Evolutionary conservation across 441 rosid genomes (phyloP), one percentile per base, ranked within the genome.

Genomic region (Croton setiger): DNA sequence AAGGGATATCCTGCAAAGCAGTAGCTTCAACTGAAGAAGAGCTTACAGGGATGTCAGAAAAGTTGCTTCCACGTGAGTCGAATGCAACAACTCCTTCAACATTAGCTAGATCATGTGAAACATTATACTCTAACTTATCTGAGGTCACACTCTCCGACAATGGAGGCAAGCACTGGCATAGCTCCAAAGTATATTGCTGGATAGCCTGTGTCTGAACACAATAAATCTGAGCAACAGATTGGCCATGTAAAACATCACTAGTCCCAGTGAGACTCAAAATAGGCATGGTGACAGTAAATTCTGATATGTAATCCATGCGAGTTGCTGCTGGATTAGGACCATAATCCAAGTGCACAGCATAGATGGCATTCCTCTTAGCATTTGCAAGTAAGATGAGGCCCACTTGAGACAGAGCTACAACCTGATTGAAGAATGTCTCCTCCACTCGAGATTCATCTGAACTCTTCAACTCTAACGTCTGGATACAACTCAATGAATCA

Each of bases 171-270:
- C 97, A 92, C 71, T 79, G 87, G 83, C 69, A 76, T 59, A 85
- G 81, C 66, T 90, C 97, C 81, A 93, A 81, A 54, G 88, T 81
- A 82, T 92, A 92, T 78, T 88, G 92, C 79, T 88, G 96, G 75
- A 92, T 88, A 60, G 95, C 95, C 75, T 75, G 91, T 60, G 96
- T 90, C 79, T 88, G 93, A 60, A 92, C 87, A 72, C 95, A 92
- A 74, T 90, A 92, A 67, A 92, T 82, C 83, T 87, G 90, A 61
- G 85, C 86, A 52, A 79, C 75, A 66, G 67, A 80, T 43, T 87
- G 89, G 20, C 83, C 86, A 67, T 83, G 87, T 65, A 83, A 80
- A 51, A 72, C 35, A 67, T 83, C 84, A 74, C 78, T 83, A 59
- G 85, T 83, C 71, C 90, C 96, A 13, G 90, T 86, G 68, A 90